Evolutionary conservation across 2,329 filamentous ascomycete genomes (phyloP).

Genomic region (Tolypocladium pustulatum): DNA sequence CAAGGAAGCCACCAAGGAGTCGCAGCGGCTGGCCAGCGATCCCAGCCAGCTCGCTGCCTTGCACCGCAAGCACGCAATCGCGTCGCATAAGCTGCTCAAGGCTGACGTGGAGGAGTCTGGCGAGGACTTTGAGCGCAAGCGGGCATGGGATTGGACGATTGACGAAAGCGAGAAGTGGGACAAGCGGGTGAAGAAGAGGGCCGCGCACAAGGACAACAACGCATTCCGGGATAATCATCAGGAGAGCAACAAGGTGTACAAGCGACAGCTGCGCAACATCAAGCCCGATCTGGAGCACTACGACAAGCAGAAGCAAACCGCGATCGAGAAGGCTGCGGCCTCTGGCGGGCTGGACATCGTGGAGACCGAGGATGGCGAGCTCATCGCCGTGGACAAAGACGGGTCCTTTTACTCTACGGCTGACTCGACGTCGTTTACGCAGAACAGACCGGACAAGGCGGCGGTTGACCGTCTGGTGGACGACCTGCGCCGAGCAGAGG

Average conservation of each 20-base stretch:
- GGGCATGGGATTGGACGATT: constrained; percentile 96
- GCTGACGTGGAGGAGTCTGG: constrained; percentile 77
- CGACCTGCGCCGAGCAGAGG: constrained; percentile 82
- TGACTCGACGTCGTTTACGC: constrained; percentile 68
- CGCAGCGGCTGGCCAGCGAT: constrained; percentile 68
- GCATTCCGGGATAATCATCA: constrained; percentile 83
- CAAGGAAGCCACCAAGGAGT: constrained; percentile 74
- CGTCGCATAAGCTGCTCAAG: constrained; percentile 86
- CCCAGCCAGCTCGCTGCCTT: constrained; percentile 66
- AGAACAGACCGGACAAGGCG: constrained; percentile 79
- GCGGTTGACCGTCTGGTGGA: constrained; percentile 80
- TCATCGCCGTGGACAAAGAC: constrained; percentile 86
- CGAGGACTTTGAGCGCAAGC: constrained; percentile 93
- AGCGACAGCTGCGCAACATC: constrained; percentile 73
- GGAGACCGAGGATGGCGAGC: constrained; percentile 88
- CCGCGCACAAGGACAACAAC: constrained; percentile 68
- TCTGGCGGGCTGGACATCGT: constrained; percentile 84
- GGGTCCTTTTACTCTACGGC: constrained; percentile 86
- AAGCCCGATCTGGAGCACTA: constrained; percentile 74
- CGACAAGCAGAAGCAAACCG: constrained; percentile 73
- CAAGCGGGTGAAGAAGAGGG: constrained; percentile 77
- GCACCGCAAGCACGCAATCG: constrained; percentile 78
- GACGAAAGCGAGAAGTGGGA: constrained; percentile 96
- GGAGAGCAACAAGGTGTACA: constrained; percentile 88
- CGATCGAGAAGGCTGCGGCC: constrained; percentile 74